Evolutionary conservation across 1,139 yeast genomes (phyloP).

Genomic region (Geotrichum aggregatum): DNA sequence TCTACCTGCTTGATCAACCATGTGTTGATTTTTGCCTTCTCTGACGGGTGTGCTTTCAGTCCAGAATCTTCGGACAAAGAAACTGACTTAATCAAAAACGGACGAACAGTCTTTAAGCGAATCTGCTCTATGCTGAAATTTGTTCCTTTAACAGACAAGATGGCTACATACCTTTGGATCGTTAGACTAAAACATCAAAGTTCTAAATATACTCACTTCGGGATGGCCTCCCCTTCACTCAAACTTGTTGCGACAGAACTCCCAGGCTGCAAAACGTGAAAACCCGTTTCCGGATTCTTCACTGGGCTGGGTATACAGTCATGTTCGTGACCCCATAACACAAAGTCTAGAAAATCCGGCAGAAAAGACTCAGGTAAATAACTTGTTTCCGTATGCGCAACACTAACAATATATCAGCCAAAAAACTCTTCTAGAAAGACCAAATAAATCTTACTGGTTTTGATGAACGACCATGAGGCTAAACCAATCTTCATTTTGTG

Average conservation of each 20-base stretch:
- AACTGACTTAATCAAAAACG: constrained; percentile 71
- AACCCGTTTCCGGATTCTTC: constrained; percentile 61
- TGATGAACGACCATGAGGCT: constrained; percentile 89
- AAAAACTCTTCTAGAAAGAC: not conserved
- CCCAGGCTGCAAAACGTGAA: constrained; percentile 87
- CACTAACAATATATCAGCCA: constrained; percentile 34
- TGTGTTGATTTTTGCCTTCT: constrained; percentile 56
- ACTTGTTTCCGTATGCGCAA: constrained; percentile 74
- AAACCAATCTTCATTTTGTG: constrained; percentile 61
- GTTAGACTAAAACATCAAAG: not conserved
- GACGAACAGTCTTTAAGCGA: constrained; percentile 69
- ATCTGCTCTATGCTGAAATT: constrained; percentile 63
- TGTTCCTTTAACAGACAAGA: constrained; percentile 58
- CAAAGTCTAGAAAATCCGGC: constrained; percentile 75
- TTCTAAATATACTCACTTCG: constrained; percentile 45
- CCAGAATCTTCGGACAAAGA: constrained; percentile 50
- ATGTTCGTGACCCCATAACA: constrained; percentile 98
- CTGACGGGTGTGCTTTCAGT: constrained; percentile 60
- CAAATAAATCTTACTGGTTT: constrained; percentile 44
- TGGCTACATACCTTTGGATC: constrained; percentile 45
- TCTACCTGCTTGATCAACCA: constrained; percentile 60
- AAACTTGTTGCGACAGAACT: constrained; percentile 91
- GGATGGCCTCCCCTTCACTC: constrained; percentile 76
- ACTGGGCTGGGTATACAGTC: constrained; percentile 78
- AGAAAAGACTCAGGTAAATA: constrained; percentile 79